A percentile compares a stretch with the other conserved stretches of the same genome.
These are phyloP conservation scores for Flaveria brownii DNA, from an alignment of 129 eudicot species.

Conservation along the genomic window DNA sequence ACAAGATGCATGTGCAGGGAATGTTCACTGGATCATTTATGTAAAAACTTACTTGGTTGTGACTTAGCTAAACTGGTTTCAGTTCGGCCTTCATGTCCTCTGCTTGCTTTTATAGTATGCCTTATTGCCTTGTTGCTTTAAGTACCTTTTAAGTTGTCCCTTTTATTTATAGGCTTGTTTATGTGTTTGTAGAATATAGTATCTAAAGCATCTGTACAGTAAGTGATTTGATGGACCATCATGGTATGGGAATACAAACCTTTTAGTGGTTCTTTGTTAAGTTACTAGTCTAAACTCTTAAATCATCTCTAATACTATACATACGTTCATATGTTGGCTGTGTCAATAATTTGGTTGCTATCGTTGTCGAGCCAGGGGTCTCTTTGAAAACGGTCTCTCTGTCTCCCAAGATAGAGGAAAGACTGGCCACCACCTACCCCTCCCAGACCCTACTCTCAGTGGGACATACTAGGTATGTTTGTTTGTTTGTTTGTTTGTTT, in stretches of 20 bases:
- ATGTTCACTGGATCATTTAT: not conserved
- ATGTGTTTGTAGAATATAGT: constrained; percentile 5
- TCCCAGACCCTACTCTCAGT: too few relatives aligned
- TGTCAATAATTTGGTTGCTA: too few relatives aligned
- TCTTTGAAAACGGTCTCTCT: too few relatives aligned
- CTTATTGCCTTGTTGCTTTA: not conserved
- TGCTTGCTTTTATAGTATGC: constrained; percentile 10
- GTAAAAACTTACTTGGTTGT: not conserved
- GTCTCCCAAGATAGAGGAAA: too few relatives aligned
- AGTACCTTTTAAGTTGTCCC: constrained; percentile 7
- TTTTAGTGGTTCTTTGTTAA: not conserved
- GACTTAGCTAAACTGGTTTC: constrained; percentile 16
- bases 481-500: too few relatives aligned
- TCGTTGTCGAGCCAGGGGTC: too few relatives aligned
- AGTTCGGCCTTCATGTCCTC: constrained; percentile 15
- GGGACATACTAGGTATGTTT: too few relatives aligned
- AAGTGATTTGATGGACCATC: constrained; percentile 15
- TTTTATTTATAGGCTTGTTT: constrained; percentile 15
- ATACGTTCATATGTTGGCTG: not conserved
- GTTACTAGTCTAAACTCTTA: constrained; percentile 1
- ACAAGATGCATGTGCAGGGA: not conserved
- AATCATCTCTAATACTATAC: not conserved
- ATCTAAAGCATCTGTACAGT: not conserved
- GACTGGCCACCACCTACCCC: too few relatives aligned
- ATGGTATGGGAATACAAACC: not conserved